A percentile compares a stretch with the other conserved stretches of the same genome.
These are phyloP conservation scores for Annulohypoxylon maeteangense DNA, from an alignment of 495 filamentous ascomycete species.

Conservation along the genomic window DNA sequence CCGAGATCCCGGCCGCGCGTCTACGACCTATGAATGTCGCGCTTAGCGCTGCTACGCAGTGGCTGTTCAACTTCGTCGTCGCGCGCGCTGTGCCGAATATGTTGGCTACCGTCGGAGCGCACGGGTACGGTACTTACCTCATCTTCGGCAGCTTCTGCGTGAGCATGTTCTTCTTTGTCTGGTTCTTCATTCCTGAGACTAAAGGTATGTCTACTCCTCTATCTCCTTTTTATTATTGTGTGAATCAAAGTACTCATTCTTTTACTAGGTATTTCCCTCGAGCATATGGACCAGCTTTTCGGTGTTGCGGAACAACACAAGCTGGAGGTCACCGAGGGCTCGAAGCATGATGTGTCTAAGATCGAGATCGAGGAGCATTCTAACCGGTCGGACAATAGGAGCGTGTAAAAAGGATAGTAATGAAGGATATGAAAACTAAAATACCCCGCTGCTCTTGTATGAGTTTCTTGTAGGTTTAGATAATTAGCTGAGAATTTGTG, in stretches of 20 bases:
- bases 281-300: slow-evolving; percentile 66
- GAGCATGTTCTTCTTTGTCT: slow-evolving; percentile 73
- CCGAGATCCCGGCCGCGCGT: slow-evolving; percentile 78
- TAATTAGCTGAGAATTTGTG: neutral
- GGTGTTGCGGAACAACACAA: slow-evolving; percentile 46
- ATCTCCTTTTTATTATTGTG: slow-evolving; percentile 55
- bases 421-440: slow-evolving; percentile 2
- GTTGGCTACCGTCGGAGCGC: slow-evolving; percentile 69
- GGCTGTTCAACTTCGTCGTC: slow-evolving; percentile 78
- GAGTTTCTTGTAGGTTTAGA: neutral
- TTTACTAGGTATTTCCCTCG: slow-evolving; percentile 53
- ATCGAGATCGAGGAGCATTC: slow-evolving; percentile 35
- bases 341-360: slow-evolving; percentile 23
- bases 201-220: slow-evolving; percentile 69
- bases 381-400: slow-evolving; percentile 27
- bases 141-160: slow-evolving; percentile 72
- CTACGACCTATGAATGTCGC: slow-evolving; percentile 77
- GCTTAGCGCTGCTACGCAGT: slow-evolving; percentile 74
- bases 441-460: slow-evolving; percentile 21
- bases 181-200: slow-evolving; percentile 79
- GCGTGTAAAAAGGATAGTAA: slow-evolving; percentile 21
- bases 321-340: slow-evolving; percentile 7
- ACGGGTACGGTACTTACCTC: slow-evolving; percentile 71
- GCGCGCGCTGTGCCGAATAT: slow-evolving; percentile 70
- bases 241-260: slow-evolving; percentile 54